A percentile compares a stretch with the other conserved stretches of the same genome.
These are phyloP conservation scores for Meripilus lineatus DNA, from an alignment of 1,284 basidiomycete genomes.

Conservation along the genomic window DNA sequence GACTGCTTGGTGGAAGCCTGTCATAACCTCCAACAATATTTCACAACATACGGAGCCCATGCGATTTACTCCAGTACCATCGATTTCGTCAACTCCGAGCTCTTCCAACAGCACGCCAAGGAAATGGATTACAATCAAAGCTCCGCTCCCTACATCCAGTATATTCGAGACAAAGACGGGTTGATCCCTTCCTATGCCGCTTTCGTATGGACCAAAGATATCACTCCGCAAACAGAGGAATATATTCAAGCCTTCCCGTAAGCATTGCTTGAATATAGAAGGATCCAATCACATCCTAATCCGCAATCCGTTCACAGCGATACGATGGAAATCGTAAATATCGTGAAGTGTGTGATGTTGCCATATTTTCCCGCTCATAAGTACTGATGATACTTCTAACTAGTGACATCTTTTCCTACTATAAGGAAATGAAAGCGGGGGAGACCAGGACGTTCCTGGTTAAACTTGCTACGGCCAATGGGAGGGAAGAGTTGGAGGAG, in stretches of 20 bases:
- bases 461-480: slow-evolving; percentile 9
- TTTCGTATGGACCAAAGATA: background rate
- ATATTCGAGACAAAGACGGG: background rate
- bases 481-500: slow-evolving; percentile 6
- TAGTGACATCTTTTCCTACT: slow-evolving; percentile 19
- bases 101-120: background rate
- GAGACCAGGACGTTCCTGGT: slow-evolving; percentile 15
- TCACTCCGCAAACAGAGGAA: background rate
- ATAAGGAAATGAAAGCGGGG: slow-evolving; percentile 16
- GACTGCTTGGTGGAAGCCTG: background rate
- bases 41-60: background rate
- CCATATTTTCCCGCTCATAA: no score
- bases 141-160: background rate
- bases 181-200: background rate
- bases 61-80: background rate
- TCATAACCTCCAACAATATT: background rate
- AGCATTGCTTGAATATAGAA: no score
- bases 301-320: background rate
- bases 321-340: slow-evolving; percentile 5
- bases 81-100: background rate
- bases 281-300: background rate
- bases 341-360: slow-evolving; percentile 5
- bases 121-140: no score
- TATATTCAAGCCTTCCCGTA: slow-evolving; percentile 2
- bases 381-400: no score